Percentiles rank a stretch among this genome's conserved stretches.
Evolutionary conservation across 352 stramenopile genomes (phyloP).

Genomic region (Phytophthora crassamura): DNA sequence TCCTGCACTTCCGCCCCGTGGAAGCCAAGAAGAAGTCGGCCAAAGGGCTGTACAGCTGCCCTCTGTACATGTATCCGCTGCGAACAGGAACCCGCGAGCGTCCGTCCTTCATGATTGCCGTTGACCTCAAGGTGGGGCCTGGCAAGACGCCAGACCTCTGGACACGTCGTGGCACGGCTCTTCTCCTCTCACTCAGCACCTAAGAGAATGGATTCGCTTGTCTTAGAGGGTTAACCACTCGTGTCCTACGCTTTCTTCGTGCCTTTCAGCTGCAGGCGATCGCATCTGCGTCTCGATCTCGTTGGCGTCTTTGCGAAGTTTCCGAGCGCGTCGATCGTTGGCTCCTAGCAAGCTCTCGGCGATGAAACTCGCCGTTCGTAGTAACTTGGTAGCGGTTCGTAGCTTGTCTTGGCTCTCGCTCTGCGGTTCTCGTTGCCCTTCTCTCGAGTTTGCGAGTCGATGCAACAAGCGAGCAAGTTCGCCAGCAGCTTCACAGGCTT

Average conservation of each 20-base stretch:
- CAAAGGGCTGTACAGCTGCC: slow-evolving; percentile 94
- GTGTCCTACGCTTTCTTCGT: slow-evolving; percentile 44
- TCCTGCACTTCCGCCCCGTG: slow-evolving; percentile 96
- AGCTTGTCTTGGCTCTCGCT: slow-evolving; percentile 36
- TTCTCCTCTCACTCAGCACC: slow-evolving; percentile 91
- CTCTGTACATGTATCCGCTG: slow-evolving; percentile 97
- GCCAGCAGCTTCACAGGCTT: slow-evolving; percentile 50
- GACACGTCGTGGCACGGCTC: slow-evolving; percentile 92
- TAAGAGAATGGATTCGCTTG: slow-evolving; percentile 36
- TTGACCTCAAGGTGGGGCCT: slow-evolving; percentile 92
- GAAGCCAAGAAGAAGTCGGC: slow-evolving; percentile 94
- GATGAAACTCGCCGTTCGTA: slow-evolving; percentile 52
- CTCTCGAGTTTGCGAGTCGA: slow-evolving; percentile 34
- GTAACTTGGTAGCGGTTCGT: slow-evolving; percentile 40
- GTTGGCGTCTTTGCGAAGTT: slow-evolving; percentile 51
- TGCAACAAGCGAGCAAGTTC: slow-evolving; percentile 52
- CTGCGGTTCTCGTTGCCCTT: slow-evolving; percentile 8
- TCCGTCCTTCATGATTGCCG: slow-evolving; percentile 94
- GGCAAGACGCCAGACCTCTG: slow-evolving; percentile 92
- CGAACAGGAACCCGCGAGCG: slow-evolving; percentile 94
- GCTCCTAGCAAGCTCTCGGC: slow-evolving; percentile 61
- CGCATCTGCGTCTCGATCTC: slow-evolving; percentile 47
- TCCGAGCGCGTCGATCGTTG: slow-evolving; percentile 55
- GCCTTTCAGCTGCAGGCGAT: slow-evolving; percentile 23
- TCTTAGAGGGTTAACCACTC: slow-evolving; percentile 62